Conservation (phyloP, 73 alveolate genomes). For the Symbiodinium natans region DNA sequence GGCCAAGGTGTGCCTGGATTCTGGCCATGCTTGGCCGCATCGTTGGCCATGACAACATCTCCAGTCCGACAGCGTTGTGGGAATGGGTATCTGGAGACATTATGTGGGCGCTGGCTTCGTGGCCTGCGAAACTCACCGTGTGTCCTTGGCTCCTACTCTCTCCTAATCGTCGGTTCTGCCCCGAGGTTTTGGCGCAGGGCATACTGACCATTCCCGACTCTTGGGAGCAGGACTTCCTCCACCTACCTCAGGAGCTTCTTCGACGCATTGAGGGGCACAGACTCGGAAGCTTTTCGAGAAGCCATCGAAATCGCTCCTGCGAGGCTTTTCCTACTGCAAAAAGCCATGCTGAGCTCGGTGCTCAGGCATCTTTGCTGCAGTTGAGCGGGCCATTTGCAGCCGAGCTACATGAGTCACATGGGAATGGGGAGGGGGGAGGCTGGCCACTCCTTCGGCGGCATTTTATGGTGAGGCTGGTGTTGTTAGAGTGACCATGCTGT, state of each 20-base stretch:
- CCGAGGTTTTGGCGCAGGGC: conserved; percentile 65
- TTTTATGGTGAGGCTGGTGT: conserved; percentile 39
- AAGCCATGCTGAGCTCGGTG: conserved; percentile 7
- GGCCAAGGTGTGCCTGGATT: conserved; percentile 80
- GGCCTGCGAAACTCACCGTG: background rate
- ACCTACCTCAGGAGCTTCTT: conserved; percentile 37
- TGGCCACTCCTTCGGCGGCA: conserved; percentile 26
- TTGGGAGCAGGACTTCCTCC: background rate
- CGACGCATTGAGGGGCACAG: no score
- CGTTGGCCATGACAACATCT: conserved; percentile 11
- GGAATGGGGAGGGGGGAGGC: background rate
- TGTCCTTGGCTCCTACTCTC: no score
- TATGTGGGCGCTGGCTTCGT: conserved; percentile 45
- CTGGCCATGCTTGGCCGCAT: conserved; percentile 51
- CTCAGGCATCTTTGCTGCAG: conserved; percentile 18
- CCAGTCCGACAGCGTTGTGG: conserved; percentile 9
- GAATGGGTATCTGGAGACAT: conserved; percentile 48
- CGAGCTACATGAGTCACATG: background rate
- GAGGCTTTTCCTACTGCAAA: conserved; percentile 27
- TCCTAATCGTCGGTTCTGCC: no score
- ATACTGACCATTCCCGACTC: background rate
- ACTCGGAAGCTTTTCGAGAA: no score
- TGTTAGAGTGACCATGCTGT: background rate
- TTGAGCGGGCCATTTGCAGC: background rate
- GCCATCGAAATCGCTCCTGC: no score